phyloP scores from a whole-genome alignment of 108 stramenopile genomes.

The Mediolabrus comicus region DNA sequence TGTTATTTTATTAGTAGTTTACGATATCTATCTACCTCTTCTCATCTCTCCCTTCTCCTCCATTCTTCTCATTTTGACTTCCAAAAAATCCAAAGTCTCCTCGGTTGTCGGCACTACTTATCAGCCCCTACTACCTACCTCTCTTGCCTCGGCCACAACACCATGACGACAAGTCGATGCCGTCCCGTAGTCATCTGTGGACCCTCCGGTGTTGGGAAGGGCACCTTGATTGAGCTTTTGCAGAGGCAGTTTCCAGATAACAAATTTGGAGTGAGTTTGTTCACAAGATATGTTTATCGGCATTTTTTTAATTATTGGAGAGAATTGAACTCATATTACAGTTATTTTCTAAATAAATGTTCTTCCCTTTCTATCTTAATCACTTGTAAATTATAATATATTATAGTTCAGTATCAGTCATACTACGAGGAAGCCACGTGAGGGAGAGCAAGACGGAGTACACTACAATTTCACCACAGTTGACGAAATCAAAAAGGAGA shows the following conservation, averaged over 20 bases:
- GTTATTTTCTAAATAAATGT: neutral
- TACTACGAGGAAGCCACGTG: conserved; percentile 90
- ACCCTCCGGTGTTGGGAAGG: conserved; percentile 44
- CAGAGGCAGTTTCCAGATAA: conserved; percentile 56
- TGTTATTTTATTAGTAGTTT: no score
- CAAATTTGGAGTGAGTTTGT: conserved; percentile 17
- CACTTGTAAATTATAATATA: neutral
- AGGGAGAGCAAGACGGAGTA: conserved; percentile 82
- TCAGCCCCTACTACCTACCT: no score
- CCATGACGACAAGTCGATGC: neutral
- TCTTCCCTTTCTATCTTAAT: no score
- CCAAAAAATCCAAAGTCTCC: no score
- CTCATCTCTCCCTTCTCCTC: no score
- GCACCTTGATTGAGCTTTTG: conserved; percentile 76
- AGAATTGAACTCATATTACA: no score
- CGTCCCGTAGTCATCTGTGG: conserved; percentile 42
- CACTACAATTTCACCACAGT: conserved; percentile 92
- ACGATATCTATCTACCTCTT: no score
- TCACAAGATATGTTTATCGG: no score
- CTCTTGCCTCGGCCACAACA: no score
- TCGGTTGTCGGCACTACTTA: no score
- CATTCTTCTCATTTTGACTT: no score
- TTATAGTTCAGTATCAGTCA: conserved; percentile 86
- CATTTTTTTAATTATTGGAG: no score
- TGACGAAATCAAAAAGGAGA: conserved; percentile 81